Evolutionary conservation across 148 eudicot genomes (phyloP).

Genomic region (Selenicereus undatus): DNA sequence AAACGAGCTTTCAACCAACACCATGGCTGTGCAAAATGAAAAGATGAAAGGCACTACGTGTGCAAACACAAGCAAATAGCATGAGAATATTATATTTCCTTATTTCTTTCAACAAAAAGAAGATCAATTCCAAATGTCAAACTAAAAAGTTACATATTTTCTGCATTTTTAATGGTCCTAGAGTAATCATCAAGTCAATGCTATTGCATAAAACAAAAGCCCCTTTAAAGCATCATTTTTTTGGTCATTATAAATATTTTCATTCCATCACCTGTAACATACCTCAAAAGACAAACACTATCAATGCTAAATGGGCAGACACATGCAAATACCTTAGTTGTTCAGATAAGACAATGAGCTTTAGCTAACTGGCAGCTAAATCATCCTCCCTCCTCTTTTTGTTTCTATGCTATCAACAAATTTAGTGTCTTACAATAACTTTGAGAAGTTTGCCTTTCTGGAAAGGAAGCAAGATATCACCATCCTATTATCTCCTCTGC

Average conservation of each 20-base stretch:
- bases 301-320: neutral
- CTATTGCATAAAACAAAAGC: neutral
- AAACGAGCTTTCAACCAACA: neutral
- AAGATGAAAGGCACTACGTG: neutral
- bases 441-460: neutral
- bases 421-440: neutral
- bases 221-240: neutral
- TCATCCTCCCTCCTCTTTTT: neutral
- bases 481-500: neutral
- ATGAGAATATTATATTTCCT: neutral
- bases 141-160: neutral
- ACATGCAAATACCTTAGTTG: neutral
- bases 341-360: neutral
- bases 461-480: neutral
- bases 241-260: neutral
- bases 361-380: neutral
- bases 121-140: neutral
- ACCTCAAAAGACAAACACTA: neutral
- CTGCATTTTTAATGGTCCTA: neutral
- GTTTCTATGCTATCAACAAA: constrained; percentile 5
- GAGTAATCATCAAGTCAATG: neutral
- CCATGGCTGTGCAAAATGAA: neutral
- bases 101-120: neutral
- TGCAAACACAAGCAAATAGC: neutral
- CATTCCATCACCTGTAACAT: neutral